phyloP scores from a whole-genome alignment of 2,329 filamentous ascomycete species.

The Orbilia ellipsospora region DNA sequence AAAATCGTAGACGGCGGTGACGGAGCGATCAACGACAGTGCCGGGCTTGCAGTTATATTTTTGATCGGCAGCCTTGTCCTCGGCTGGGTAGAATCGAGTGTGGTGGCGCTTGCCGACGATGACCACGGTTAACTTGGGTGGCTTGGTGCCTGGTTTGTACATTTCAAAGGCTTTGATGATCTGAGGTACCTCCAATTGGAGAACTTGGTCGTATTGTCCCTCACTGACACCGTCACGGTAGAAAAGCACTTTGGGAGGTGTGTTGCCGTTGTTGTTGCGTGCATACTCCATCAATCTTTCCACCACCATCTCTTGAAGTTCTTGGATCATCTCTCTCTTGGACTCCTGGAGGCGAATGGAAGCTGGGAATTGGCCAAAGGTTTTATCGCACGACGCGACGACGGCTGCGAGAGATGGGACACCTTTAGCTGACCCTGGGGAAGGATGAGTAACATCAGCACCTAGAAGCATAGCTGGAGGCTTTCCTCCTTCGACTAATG shows the following conservation, averaged over 20 bases:
- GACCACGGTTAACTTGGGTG: constrained; percentile 76
- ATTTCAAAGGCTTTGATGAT: constrained; percentile 73
- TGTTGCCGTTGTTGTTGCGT: constrained; percentile 67
- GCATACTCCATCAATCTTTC: constrained; percentile 75
- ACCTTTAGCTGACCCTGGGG: constrained; percentile 69
- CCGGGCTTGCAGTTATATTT: constrained; percentile 76
- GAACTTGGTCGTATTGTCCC: constrained; percentile 77
- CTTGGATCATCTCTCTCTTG: constrained; percentile 76
- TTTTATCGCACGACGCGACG: constrained; percentile 77
- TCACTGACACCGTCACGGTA: constrained; percentile 93
- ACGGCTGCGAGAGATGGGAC: constrained; percentile 83
- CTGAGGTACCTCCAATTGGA: constrained; percentile 74
- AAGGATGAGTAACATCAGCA: constrained; percentile 90
- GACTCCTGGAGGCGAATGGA: constrained; percentile 75
- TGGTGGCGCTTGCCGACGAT: constrained; percentile 91
- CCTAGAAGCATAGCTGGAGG: constrained; percentile 81
- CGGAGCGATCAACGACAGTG: constrained; percentile 85
- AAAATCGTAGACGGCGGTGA: constrained; percentile 80
- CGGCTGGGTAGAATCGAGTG: constrained; percentile 84
- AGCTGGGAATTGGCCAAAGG: constrained; percentile 81
- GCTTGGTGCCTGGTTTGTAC: constrained; percentile 60
- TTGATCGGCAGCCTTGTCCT: constrained; percentile 65
- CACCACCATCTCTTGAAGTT: constrained; percentile 66
- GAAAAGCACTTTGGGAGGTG: constrained; percentile 81
- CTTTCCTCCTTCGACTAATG: constrained; percentile 69